Evolutionary conservation across 768 basidiomycete species (phyloP).

Genomic region (Pleurotus salmoneostramineus): DNA sequence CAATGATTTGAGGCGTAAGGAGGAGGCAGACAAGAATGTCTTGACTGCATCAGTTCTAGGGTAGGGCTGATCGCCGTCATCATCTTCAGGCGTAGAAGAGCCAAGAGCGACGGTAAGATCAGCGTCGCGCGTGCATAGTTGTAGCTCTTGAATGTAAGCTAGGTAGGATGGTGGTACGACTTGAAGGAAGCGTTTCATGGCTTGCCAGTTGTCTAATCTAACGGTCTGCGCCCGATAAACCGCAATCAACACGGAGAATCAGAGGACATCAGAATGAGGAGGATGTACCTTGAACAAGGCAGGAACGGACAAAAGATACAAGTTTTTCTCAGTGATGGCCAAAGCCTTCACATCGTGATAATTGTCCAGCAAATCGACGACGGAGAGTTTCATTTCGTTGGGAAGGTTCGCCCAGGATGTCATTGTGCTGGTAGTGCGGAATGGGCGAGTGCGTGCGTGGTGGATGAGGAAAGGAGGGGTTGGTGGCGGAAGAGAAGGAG

Average conservation of each 20-base stretch:
- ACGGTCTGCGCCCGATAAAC: slow-evolving; percentile 32
- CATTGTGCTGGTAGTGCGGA: no score
- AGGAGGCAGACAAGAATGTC: slow-evolving; percentile 40
- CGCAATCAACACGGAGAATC: slow-evolving; percentile 14
- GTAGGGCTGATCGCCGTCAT: slow-evolving; percentile 4
- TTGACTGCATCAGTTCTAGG: slow-evolving; percentile 44
- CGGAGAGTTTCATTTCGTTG: slow-evolving; percentile 57
- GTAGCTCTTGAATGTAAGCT: slow-evolving; percentile 49
- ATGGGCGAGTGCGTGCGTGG: no score
- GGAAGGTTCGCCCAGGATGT: slow-evolving; percentile 54
- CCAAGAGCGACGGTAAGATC: not conserved
- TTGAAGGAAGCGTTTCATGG: slow-evolving; percentile 47
- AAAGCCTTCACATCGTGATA: slow-evolving; percentile 40
- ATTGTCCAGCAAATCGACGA: slow-evolving; percentile 45
- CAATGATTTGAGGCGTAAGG: slow-evolving; percentile 44
- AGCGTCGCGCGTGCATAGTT: slow-evolving; percentile 33
- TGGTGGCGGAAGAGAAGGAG: no score
- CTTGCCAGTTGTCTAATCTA: slow-evolving; percentile 39
- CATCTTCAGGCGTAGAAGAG: no score
- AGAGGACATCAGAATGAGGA: slow-evolving; percentile 6
- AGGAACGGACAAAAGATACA: slow-evolving; percentile 55
- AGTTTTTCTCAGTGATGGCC: slow-evolving; percentile 42
- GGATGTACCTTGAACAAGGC: slow-evolving; percentile 52
- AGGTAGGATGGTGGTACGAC: slow-evolving; percentile 54
- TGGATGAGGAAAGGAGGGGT: no score